phyloP scores from a whole-genome alignment of 305 asterid genomes.

The Solanum hybrid region DNA sequence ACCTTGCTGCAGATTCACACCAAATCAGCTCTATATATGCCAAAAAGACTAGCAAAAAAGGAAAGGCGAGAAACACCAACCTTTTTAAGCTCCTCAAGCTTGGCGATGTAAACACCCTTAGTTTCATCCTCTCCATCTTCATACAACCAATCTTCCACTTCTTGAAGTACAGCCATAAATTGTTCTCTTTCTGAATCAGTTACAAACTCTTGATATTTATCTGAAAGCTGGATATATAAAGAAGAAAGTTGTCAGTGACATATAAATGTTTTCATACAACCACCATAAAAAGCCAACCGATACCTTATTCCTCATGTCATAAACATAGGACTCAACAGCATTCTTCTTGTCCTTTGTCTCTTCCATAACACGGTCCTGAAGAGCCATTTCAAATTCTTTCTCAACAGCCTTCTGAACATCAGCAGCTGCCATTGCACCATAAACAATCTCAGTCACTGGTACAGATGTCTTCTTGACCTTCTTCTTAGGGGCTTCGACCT shows the following conservation, averaged over 20 bases:
- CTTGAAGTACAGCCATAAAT: conserved; percentile 63
- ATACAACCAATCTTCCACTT: conserved; percentile 91
- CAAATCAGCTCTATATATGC: background rate
- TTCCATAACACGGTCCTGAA: conserved; percentile 98
- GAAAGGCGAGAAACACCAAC: conserved; percentile 15
- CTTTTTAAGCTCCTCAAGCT: conserved; percentile 89
- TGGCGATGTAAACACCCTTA: conserved; percentile 80
- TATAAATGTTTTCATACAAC: background rate
- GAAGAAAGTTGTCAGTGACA: background rate
- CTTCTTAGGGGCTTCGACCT: conserved; percentile 86
- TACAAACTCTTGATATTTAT: conserved; percentile 64
- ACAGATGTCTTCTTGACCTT: conserved; percentile 73
- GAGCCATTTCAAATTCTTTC: conserved; percentile 95
- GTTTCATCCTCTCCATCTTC: conserved; percentile 98
- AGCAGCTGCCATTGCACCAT: conserved; percentile 57
- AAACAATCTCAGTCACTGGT: conserved; percentile 68
- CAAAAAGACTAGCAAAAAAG: background rate
- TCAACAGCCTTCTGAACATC: conserved; percentile 85
- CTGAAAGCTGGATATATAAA: conserved; percentile 45
- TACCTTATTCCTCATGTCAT: conserved; percentile 91
- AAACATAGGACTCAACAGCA: conserved; percentile 95
- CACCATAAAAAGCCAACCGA: background rate
- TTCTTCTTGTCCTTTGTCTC: conserved; percentile 96
- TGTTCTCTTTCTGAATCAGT: conserved; percentile 70
- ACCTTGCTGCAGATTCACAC: conserved; percentile 59